Evolutionary conservation across 352 stramenopile species (phyloP), one percentile per base, ranked within the genome.

Genomic region (Phytophthora idaei): DNA sequence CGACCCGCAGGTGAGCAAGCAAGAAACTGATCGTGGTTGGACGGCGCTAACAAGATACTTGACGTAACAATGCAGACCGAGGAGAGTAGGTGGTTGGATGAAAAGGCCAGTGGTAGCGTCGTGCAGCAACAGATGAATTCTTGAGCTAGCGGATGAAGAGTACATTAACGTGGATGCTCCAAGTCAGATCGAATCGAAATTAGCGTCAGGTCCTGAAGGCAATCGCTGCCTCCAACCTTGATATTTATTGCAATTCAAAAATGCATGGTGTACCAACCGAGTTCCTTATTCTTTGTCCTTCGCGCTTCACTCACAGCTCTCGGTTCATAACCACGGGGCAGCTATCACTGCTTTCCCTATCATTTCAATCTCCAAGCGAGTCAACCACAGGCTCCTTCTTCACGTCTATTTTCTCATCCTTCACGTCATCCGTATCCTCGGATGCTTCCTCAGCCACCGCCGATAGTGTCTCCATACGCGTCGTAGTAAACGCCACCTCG

Each of bases 301-400:
- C 9, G 45, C 5, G 4, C 12, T 49, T 49, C 29, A 53, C 31
- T 48, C 28, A 28, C 21, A 59, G 15, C 48, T 70, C 48, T 70
- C 47, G 21, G 21, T 39, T 42, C 32, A 39, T 44, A 58, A 45
- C 31, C 64, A 66, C 60, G 29, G 64, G 47, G 15, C 37, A 59
- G 14, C 14, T 21, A 52, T 46, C 37, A 41, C 34, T 53, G 15
- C 36, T 48, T 44, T 32, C 37, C 48, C 10, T 45, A 51, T 14
- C 10, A 32, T 46, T 67, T 51, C 31, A 51, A 62, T 50, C 55
- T 62, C 17, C 54, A 31, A 15, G 21, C n/a, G 56, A 69, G 34
- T 73, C 65, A 67, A 69, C 61, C 44, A 72, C 69, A n/a, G 57
- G 64, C 28, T 82, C 74, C 25, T 67, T 46, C 64, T 77, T 73